Evolutionary conservation across 129 eudicot genomes (phyloP).

Genomic region (Lactuca saligna): DNA sequence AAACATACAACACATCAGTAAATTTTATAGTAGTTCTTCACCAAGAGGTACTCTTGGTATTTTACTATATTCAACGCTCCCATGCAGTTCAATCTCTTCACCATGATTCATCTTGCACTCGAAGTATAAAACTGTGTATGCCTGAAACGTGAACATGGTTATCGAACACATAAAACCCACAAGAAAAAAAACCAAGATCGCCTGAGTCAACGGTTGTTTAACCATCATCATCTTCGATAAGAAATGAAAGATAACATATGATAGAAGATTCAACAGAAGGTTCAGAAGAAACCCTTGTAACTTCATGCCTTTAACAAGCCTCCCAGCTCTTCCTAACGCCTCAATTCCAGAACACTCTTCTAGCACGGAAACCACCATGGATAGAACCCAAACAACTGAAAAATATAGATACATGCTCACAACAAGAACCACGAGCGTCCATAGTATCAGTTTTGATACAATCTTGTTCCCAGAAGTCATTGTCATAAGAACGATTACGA

Average conservation of each 20-base stretch:
- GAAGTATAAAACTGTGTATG: slow-evolving; percentile 40
- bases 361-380: slow-evolving; percentile 35
- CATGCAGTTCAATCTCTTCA: slow-evolving; percentile 34
- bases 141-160: slow-evolving; percentile 12
- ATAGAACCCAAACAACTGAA: slow-evolving; percentile 32
- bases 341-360: slow-evolving; percentile 41
- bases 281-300: slow-evolving; percentile 22
- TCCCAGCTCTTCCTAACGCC: slow-evolving; percentile 40
- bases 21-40: slow-evolving; percentile 4
- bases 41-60: slow-evolving; percentile 4
- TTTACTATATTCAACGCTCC: slow-evolving; percentile 24
- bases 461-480: slow-evolving; percentile 2
- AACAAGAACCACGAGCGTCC: slow-evolving; percentile 13
- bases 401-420: slow-evolving; percentile 14
- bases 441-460: background rate
- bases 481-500: background rate
- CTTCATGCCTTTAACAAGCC: slow-evolving; percentile 41
- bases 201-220: background rate
- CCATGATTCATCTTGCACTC: slow-evolving; percentile 47
- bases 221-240: background rate
- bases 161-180: slow-evolving; percentile 15
- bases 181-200: slow-evolving; percentile 9
- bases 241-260: background rate
- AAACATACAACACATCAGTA: background rate
- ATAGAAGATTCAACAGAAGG: slow-evolving; percentile 5